Base-by-base conservation (phyloP, 2,329 filamentous ascomycete species). In the Colletotrichum euphorbiae region DNA sequence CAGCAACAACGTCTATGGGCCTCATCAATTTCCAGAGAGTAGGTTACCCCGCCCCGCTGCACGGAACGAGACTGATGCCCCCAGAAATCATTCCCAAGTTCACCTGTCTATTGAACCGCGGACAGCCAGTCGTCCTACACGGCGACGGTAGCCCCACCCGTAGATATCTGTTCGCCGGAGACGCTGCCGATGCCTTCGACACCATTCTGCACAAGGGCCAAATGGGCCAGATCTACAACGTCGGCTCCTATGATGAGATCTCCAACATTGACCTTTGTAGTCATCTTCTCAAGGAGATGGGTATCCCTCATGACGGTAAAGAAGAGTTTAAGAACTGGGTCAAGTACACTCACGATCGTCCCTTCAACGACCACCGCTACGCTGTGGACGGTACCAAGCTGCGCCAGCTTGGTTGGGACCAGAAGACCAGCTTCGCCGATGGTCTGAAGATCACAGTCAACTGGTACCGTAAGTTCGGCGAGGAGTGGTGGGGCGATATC, bases 11-110 rank as follows among this genome's bases (percentile, higher is more conserved):
- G 91, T 95, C 33, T 96, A 94, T 74, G 93, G 93, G 0, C 93
- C 93, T 21, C 91, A 94, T 75, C 92, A 95, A 76, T 94, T 91
- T 76, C 92, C 92, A 0, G 92, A 94, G 80, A 94, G 92, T 94
- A 80, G 79, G 90, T 74, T 12, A 19, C 11, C 8, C 21, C 31
- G 2, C 12, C 9, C 8, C 11, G 36, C 7, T 21, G 51, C 46
- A 21, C 6, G 19, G 15, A 36, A 4, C 13, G 33, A 45, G 3
- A 52, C 66, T 75, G 57, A 71, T 48, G 12, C 19, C n/a, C 6
- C 19, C 76, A 93, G 91, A 95, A 82, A 92, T 95, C 70, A 95
- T 95, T 61, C 91, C 92, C 33, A 94, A 94, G 76, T 95, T 95
- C 79, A 89, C 87, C 58, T 92, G 89, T 76, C 83, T 94, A 31